Evolutionary conservation across 148 eudicot species (phyloP).

Genomic region (Silene conica): DNA sequence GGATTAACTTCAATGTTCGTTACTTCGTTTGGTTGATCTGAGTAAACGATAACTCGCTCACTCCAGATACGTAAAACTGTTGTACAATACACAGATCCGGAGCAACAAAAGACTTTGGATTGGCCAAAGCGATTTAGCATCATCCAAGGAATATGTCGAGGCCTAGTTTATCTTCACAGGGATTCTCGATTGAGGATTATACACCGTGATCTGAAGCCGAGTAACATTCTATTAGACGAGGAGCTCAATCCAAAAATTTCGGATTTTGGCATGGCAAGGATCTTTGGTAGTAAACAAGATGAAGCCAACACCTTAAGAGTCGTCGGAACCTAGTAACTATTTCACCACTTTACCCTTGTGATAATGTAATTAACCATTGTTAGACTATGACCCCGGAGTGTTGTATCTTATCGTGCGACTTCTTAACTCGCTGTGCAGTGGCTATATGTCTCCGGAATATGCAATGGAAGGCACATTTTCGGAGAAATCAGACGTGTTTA

Average conservation of each 20-base stretch:
- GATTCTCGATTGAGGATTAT: conserved; percentile 51
- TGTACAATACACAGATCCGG: conserved; percentile 11
- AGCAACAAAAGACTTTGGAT: conserved; percentile 17
- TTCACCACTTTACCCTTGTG: conserved; percentile 11
- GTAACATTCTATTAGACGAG: conserved; percentile 44
- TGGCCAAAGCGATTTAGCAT: conserved; percentile 42
- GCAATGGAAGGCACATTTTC: conserved; percentile 35
- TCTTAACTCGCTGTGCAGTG: conserved; percentile 13
- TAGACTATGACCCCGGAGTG: neutral
- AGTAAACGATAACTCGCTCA: too few relatives aligned
- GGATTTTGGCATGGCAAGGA: conserved; percentile 64
- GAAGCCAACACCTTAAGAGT: conserved; percentile 49
- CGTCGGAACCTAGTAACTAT: conserved; percentile 62
- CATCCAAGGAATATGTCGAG: conserved; percentile 54
- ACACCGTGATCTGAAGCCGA: conserved; percentile 49
- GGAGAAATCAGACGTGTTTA: conserved; percentile 34
- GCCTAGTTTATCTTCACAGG: conserved; percentile 52
- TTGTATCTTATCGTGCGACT: neutral
- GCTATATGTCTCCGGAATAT: conserved; percentile 37
- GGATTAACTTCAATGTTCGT: neutral
- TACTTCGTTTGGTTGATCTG: neutral
- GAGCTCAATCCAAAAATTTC: conserved; percentile 46
- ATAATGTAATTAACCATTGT: conserved; percentile 18
- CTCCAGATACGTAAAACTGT: neutral
- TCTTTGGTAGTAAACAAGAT: conserved; percentile 46